phyloP scores from a whole-genome alignment of 2,329 filamentous ascomycete genomes.

The Simplicillium aogashimaense region DNA sequence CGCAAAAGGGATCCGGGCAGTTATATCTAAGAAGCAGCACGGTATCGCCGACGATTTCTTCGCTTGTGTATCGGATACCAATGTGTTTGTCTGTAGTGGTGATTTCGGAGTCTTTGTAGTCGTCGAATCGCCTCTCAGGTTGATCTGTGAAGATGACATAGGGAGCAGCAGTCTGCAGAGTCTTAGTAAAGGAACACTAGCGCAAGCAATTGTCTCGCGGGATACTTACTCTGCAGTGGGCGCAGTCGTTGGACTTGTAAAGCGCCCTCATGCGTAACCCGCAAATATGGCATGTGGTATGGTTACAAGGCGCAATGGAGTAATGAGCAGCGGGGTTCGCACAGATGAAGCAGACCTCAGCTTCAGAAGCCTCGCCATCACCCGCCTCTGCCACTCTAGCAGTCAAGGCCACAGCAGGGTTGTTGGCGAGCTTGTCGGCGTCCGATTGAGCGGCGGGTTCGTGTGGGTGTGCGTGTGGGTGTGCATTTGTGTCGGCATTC shows the following conservation, averaged over 20 bases:
- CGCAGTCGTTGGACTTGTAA: slow-evolving; percentile 93
- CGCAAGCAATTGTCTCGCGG: background rate
- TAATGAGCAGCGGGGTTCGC: slow-evolving; percentile 82
- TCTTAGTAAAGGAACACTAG: background rate
- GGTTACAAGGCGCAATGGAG: slow-evolving; percentile 87
- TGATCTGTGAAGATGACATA: slow-evolving; percentile 92
- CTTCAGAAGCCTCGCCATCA: slow-evolving; percentile 50
- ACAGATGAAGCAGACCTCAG: slow-evolving; percentile 94
- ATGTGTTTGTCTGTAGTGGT: slow-evolving; percentile 73
- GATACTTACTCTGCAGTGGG: slow-evolving; percentile 75
- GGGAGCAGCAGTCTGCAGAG: slow-evolving; percentile 49
- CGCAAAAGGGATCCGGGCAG: slow-evolving; percentile 72
- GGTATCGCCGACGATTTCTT: slow-evolving; percentile 86
- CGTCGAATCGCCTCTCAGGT: slow-evolving; percentile 69
- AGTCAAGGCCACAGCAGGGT: slow-evolving; percentile 5
- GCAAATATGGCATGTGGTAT: slow-evolving; percentile 94
- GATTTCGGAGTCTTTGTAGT: slow-evolving; percentile 67
- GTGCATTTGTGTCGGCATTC: slow-evolving; percentile 16
- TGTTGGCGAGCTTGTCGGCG: slow-evolving; percentile 25
- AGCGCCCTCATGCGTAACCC: slow-evolving; percentile 81
- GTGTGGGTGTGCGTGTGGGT: slow-evolving; percentile 20
- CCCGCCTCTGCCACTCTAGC: slow-evolving; percentile 15
- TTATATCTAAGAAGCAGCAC: slow-evolving; percentile 85
- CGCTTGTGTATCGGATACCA: slow-evolving; percentile 82
- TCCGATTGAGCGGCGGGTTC: slow-evolving; percentile 16